These are phyloP conservation scores for Hypoxylon lienhwacheense DNA, from an alignment of 495 filamentous ascomycete genomes.

Conservation along the genomic window DNA sequence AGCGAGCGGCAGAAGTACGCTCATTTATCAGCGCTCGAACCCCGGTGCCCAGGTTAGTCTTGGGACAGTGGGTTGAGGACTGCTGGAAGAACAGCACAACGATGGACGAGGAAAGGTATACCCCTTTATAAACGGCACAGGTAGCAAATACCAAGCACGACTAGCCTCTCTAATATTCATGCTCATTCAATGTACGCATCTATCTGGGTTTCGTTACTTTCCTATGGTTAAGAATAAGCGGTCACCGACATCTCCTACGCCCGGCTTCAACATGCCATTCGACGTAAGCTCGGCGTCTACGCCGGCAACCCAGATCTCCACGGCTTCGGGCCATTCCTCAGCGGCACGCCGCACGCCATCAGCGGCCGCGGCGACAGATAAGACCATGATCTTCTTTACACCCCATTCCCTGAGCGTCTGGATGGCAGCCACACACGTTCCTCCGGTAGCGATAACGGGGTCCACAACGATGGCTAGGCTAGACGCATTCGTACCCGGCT, in stretches of 20 bases:
- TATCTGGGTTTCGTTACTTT: conserved; percentile 58
- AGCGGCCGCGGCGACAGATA: conserved; percentile 72
- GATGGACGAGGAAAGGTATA: conserved; percentile 76
- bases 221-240: conserved; percentile 90
- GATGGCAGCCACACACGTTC: conserved; percentile 86
- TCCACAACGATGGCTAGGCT: conserved; percentile 82
- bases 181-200: not conserved
- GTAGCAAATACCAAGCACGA: not conserved
- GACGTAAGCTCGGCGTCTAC: conserved; percentile 72
- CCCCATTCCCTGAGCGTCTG: conserved; percentile 90
- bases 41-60: conserved; percentile 71
- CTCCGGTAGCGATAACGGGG: conserved; percentile 91
- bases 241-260: conserved; percentile 90
- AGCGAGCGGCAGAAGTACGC: conserved; percentile 48
- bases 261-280: conserved; percentile 88
- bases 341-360: conserved; percentile 69
- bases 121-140: conserved; percentile 30
- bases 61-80: conserved; percentile 70
- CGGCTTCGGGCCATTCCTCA: conserved; percentile 69
- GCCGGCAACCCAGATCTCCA: conserved; percentile 81
- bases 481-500: conserved; percentile 41
- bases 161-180: conserved; percentile 6
- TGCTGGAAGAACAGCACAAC: conserved; percentile 78
- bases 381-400: conserved; percentile 72
- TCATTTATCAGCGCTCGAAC: conserved; percentile 45